These are phyloP conservation scores for Fusarium sp. DNA, from an alignment of 2,329 filamentous ascomycete genomes.

Conservation along the genomic window DNA sequence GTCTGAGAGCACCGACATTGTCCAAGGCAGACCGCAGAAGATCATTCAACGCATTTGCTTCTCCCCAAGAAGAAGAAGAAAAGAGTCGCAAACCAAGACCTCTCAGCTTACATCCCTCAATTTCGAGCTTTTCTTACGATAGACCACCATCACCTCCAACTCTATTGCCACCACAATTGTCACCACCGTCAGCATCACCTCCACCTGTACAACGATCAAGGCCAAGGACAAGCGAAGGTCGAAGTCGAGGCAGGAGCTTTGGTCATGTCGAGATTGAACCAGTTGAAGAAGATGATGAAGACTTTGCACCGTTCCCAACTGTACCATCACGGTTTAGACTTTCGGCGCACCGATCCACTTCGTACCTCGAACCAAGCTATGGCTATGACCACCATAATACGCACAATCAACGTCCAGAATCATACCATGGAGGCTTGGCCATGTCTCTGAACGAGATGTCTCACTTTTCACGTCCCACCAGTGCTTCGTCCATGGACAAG, in stretches of 20 bases:
- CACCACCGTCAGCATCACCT: constrained; percentile 16
- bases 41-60: constrained; percentile 42
- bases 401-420: constrained; percentile 20
- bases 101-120: constrained; percentile 38
- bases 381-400: constrained; percentile 2
- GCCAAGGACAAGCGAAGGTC: constrained; percentile 37
- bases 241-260: constrained; percentile 18
- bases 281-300: constrained; percentile 27
- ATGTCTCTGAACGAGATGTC: constrained; percentile 31
- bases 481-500: constrained; percentile 42
- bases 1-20: constrained; percentile 1
- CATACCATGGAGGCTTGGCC: constrained; percentile 19
- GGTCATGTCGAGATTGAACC: constrained; percentile 37
- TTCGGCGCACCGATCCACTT: constrained; percentile 20
- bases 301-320: constrained; percentile 38
- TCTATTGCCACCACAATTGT: constrained; percentile 20
- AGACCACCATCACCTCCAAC: constrained; percentile 1
- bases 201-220: constrained; percentile 31
- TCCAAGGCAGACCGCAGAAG: constrained; percentile 31
- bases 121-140: constrained; percentile 30
- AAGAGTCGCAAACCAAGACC: constrained; percentile 36
- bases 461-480: constrained; percentile 39
- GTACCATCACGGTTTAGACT: constrained; percentile 28
- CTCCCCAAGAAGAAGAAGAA: constrained; percentile 13
- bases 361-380: constrained; percentile 11